Evolutionary conservation across 345 rosid genomes (phyloP).

Genomic region (Rhizophora mangle): DNA sequence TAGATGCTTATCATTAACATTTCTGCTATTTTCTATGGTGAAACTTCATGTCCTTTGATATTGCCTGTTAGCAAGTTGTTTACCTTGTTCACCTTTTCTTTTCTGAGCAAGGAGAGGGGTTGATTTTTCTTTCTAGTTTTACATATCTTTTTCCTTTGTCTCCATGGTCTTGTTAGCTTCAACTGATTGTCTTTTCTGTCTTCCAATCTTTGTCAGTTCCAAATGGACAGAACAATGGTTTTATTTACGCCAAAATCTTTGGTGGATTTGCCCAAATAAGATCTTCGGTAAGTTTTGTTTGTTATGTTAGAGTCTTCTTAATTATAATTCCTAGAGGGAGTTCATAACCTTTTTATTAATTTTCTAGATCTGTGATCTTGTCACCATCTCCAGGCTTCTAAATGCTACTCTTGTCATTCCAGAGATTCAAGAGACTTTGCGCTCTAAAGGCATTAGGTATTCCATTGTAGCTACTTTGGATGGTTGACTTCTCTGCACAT

Average conservation of each 20-base stretch:
- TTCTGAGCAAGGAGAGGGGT: neutral
- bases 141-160: neutral
- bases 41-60: neutral
- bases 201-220: constrained; percentile 46
- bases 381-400: constrained; percentile 97
- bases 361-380: constrained; percentile 99
- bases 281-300: constrained; percentile 64
- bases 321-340: constrained; percentile 12
- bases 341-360: constrained; percentile 43
- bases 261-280: constrained; percentile 94
- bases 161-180: neutral
- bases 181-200: neutral
- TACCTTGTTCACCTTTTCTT: neutral
- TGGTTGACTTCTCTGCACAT: constrained; percentile 12
- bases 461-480: constrained; percentile 15
- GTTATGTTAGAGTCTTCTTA: neutral
- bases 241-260: constrained; percentile 85
- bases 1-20: neutral
- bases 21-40: neutral
- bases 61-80: neutral
- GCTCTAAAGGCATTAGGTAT: constrained; percentile 88
- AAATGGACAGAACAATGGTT: constrained; percentile 51
- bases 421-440: constrained; percentile 92
- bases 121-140: neutral
- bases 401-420: constrained; percentile 99